These are phyloP conservation scores for Globisporangium apiculatum DNA, from an alignment of 352 stramenopile species.

Conservation along the genomic window DNA sequence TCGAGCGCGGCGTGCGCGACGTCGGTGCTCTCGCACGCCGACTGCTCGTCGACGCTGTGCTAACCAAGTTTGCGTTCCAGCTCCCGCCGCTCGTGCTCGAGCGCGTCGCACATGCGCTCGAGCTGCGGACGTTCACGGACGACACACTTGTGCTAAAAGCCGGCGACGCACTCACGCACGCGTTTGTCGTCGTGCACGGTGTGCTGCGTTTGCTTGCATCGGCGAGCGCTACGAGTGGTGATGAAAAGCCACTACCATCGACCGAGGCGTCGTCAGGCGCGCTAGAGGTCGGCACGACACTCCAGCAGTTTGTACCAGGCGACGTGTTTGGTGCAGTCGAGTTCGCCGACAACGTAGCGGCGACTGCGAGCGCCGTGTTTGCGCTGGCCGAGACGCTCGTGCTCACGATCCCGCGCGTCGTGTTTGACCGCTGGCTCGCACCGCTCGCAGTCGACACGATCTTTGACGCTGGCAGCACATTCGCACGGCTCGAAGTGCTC, in stretches of 20 bases:
- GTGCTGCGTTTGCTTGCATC: slow-evolving; percentile 8
- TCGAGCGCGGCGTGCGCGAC: slow-evolving; percentile 6
- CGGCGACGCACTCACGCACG: slow-evolving; percentile 17
- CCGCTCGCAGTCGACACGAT: slow-evolving; percentile 24
- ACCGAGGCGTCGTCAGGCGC: not conserved
- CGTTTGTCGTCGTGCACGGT: slow-evolving; percentile 35
- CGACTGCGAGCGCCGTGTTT: slow-evolving; percentile 12
- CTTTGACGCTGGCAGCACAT: slow-evolving; percentile 30
- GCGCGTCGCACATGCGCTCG: slow-evolving; percentile 35
- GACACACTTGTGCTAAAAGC: slow-evolving; percentile 13
- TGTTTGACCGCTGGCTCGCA: slow-evolving; percentile 40
- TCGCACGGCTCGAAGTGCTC: slow-evolving; percentile 17
- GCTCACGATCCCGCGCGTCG: slow-evolving; percentile 21
- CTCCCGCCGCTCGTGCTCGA: slow-evolving; percentile 50
- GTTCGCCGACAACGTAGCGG: slow-evolving; percentile 7
- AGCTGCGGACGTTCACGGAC: slow-evolving; percentile 20
- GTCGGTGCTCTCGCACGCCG: slow-evolving; percentile 8
- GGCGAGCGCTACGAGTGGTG: not conserved
- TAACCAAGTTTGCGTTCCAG: slow-evolving; percentile 44
- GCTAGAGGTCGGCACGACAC: not conserved
- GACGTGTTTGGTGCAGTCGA: slow-evolving; percentile 30
- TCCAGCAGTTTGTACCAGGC: slow-evolving; percentile 22
- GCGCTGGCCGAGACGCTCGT: slow-evolving; percentile 30
- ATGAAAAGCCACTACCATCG: not conserved
- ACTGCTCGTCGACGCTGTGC: slow-evolving; percentile 23